A percentile compares a stretch with the other conserved stretches of the same genome.
These are phyloP conservation scores for Aristolochia californica DNA, from an alignment of 164 flowering plant species.

Conservation along the genomic window DNA sequence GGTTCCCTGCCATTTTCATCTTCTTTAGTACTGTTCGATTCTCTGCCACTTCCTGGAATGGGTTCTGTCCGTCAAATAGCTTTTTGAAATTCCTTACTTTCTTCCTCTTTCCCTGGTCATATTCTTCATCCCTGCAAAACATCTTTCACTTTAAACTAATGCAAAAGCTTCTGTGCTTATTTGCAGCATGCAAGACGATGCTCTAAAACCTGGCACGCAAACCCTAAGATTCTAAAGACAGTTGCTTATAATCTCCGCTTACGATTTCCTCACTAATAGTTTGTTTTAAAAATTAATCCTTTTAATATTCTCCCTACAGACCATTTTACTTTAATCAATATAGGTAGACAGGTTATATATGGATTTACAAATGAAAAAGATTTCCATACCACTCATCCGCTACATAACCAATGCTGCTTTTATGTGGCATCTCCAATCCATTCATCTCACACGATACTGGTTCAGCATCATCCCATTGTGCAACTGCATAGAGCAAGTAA, in stretches of 20 bases:
- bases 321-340: no score
- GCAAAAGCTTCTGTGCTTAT: background rate
- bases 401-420: slow-evolving; percentile 55
- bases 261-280: no score
- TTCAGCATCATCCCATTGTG: slow-evolving; percentile 56
- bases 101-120: slow-evolving; percentile 79
- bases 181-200: background rate
- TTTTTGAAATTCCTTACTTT: slow-evolving; percentile 37
- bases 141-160: background rate
- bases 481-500: slow-evolving; percentile 37
- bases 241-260: no score
- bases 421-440: slow-evolving; percentile 11
- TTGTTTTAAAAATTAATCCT: no score
- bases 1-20: slow-evolving; percentile 34
- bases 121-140: slow-evolving; percentile 72
- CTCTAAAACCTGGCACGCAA: no score
- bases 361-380: background rate
- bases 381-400: slow-evolving; percentile 73
- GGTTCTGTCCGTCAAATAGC: slow-evolving; percentile 49
- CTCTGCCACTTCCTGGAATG: slow-evolving; percentile 62
- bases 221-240: no score
- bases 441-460: slow-evolving; percentile 12
- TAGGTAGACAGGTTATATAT: background rate
- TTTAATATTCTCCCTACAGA: no score
- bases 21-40: slow-evolving; percentile 21